phyloP scores from a whole-genome alignment of 805 yeast species.

The Wickerhamiella australiensis region DNA sequence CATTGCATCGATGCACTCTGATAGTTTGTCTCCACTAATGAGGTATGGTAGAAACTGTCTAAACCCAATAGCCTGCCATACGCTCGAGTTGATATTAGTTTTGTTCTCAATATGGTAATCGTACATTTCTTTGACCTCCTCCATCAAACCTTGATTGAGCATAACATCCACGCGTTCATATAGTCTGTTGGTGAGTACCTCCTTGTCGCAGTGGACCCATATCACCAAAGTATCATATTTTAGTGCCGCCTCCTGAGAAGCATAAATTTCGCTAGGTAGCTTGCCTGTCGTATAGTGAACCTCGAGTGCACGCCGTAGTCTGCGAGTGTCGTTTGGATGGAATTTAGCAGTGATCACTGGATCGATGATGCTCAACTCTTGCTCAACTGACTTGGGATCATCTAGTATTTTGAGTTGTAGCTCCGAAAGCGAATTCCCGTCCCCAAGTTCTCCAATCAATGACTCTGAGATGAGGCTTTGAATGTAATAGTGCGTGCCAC shows the following conservation, averaged over 20 bases:
- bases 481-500: slow-evolving; percentile 91
- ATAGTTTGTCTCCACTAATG: slow-evolving; percentile 24
- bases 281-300: slow-evolving; percentile 56
- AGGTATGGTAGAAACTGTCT: slow-evolving; percentile 32
- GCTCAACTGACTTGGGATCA: slow-evolving; percentile 33
- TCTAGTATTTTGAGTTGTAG: slow-evolving; percentile 38
- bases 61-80: slow-evolving; percentile 93
- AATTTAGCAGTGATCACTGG: slow-evolving; percentile 66
- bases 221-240: slow-evolving; percentile 39
- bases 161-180: slow-evolving; percentile 75
- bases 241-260: slow-evolving; percentile 48
- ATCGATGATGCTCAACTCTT: slow-evolving; percentile 41
- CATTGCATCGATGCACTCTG: slow-evolving; percentile 57
- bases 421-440: slow-evolving; percentile 21
- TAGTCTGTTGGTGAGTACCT: slow-evolving; percentile 46
- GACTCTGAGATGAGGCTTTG: slow-evolving; percentile 69
- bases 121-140: slow-evolving; percentile 47
- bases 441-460: slow-evolving; percentile 33
- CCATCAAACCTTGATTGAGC: slow-evolving; percentile 56
- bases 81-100: slow-evolving; percentile 42
- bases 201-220: slow-evolving; percentile 69
- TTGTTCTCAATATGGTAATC: slow-evolving; percentile 21
- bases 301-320: slow-evolving; percentile 71
- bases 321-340: slow-evolving; percentile 80
- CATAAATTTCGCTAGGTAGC: slow-evolving; percentile 59